Conservation (phyloP, 176 grass and related monocot genomes). For the Zizania latifolia region DNA sequence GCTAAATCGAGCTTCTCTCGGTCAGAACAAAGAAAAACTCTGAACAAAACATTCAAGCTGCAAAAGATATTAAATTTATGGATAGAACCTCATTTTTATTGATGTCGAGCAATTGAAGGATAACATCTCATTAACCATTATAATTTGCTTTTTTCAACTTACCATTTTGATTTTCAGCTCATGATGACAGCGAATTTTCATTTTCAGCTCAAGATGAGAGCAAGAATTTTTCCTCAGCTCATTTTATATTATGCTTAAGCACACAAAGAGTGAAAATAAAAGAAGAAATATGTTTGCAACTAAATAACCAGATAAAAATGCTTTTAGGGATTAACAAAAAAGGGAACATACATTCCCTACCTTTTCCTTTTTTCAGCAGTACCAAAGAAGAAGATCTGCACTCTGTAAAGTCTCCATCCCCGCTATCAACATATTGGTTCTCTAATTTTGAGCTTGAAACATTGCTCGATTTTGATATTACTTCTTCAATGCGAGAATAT, state of each 20-base stretch:
- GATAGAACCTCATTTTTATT: neutral
- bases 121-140: neutral
- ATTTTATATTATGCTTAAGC: conserved; percentile 3
- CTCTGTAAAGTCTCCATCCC: conserved; percentile 54
- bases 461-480: conserved; percentile 1
- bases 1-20: neutral
- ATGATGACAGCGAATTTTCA: neutral
- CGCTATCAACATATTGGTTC: conserved; percentile 39
- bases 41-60: neutral
- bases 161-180: neutral
- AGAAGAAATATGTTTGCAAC: neutral
- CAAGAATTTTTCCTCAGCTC: neutral
- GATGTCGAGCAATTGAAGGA: neutral
- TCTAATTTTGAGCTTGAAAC: conserved; percentile 33
- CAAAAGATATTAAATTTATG: neutral
- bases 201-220: neutral
- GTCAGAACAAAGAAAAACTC: neutral
- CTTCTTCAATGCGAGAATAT: conserved; percentile 42
- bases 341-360: conserved; percentile 29
- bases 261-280: neutral
- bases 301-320: neutral
- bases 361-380: conserved; percentile 60
- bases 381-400: conserved; percentile 48
- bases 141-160: neutral
- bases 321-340: neutral